Percentiles rank a stretch among this genome's conserved stretches.
Conservation (phyloP, 495 filamentous ascomycete species). For the Aspergillus campestris region DNA sequence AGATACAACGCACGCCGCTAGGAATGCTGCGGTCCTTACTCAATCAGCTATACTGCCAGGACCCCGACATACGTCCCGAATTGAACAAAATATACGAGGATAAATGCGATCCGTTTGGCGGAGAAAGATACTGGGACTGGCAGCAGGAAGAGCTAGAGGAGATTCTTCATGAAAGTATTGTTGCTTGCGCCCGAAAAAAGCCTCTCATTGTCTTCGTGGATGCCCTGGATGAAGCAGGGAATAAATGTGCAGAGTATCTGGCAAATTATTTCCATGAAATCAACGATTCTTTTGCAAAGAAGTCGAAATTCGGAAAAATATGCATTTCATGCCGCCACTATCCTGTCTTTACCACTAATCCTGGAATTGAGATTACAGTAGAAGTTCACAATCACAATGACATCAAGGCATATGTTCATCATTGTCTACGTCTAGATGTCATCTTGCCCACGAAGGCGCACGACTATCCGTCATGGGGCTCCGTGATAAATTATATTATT, state of each 20-base stretch:
- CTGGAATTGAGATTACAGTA: constrained; percentile 1
- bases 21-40: constrained; percentile 13
- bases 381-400: constrained; percentile 7
- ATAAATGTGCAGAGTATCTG: background rate
- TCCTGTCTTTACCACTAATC: background rate
- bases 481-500: too few relatives aligned
- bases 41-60: constrained; percentile 4
- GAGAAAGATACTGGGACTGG: constrained; percentile 8
- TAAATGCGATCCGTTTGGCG: constrained; percentile 6
- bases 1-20: constrained; percentile 8
- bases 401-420: background rate
- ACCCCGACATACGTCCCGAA: constrained; percentile 1
- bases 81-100: constrained; percentile 6
- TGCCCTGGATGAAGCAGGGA: constrained; percentile 15
- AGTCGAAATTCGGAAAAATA: background rate
- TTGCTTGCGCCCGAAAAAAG: constrained; percentile 1
- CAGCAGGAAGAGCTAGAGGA: constrained; percentile 4
- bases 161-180: constrained; percentile 2
- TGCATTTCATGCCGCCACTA: constrained; percentile 16
- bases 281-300: background rate
- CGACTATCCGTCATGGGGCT: too few relatives aligned
- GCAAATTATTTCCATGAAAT: constrained; percentile 9
- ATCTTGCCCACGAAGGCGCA: too few relatives aligned
- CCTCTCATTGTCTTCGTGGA: constrained; percentile 11
- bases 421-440: background rate